Base-by-base conservation (phyloP, 768 basidiomycete species). In the Rubroboletus satanas region DNA sequence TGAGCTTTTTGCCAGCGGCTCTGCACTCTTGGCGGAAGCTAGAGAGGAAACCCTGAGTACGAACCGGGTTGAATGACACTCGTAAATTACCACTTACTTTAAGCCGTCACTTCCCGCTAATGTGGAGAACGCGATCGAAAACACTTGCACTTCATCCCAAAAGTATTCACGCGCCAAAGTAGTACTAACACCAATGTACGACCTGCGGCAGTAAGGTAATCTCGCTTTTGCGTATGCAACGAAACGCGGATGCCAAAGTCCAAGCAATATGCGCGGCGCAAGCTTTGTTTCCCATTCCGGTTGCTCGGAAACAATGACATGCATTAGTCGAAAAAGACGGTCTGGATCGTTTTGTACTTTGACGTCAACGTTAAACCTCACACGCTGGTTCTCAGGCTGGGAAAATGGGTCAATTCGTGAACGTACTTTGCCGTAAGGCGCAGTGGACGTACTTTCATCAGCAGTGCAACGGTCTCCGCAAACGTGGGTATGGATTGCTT, bases 211-310 rank as follows among this genome's bases (percentile, higher is more conserved):
- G 67, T 91, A 93, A 21, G 93, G 90, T 29, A 99, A 73, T 53
- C 83, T 78, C 21, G 74, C 74, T 72, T 85, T 84, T 5, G 96
- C 96, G 37, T 83, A 83, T 7, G 73, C 75, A 43, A 98, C 74
- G 76, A 96, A 99, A 48, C 84, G 82, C 8, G 97, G 93, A 74
- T 99, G 93, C 91, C 90, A 93, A 12, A 94, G 77, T 5, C 90
- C 91, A 52, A 92, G 77, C 8, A 93, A 73, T 64, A 93, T 83
- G 17, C 93, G 81, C 0, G 91, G 92, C 2, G 88, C 91, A 49
- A 96, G 83, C 37, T 63, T 69, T 8, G 81, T 84, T 71, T 92
- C 80, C 88, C 88, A 96, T 31, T 80, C 75, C 1, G 80, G 75
- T 56, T 93, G 82, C 7, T 76, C 63, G 14, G 81, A 75, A 55